Conservation (phyloP, 2,329 filamentous ascomycete genomes). For the Ophiostoma sp. region DNA sequence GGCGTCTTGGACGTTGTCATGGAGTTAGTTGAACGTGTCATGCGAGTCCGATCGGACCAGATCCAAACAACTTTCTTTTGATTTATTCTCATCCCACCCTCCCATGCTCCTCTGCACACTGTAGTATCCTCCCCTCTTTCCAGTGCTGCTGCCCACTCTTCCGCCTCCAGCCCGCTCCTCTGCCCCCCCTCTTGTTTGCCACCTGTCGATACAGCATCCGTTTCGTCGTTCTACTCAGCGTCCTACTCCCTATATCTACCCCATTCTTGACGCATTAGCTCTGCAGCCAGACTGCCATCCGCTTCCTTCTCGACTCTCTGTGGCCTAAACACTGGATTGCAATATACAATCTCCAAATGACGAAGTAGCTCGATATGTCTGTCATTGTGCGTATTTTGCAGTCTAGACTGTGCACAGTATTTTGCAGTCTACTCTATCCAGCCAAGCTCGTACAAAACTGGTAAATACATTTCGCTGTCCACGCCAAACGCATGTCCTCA, state of each 20-base stretch:
- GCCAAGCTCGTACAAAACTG: neutral
- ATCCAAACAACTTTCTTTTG: neutral
- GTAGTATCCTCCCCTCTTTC: neutral
- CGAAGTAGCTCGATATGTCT: conserved; percentile 2
- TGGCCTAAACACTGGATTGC: conserved; percentile 17
- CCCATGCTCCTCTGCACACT: neutral
- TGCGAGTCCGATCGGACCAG: neutral
- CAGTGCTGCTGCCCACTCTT: neutral
- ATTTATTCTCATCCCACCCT: neutral
- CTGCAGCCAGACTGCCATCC: conserved; percentile 12
- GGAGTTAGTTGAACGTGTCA: neutral
- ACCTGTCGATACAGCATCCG: neutral
- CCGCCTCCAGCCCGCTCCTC: neutral
- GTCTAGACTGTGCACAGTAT: too few species aligned
- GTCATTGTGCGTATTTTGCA: too few species aligned
- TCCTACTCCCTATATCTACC: neutral
- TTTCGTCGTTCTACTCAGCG: neutral
- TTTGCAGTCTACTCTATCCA: neutral
- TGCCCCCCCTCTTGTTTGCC: neutral
- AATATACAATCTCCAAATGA: conserved; percentile 23
- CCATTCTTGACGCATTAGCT: conserved; percentile 5
- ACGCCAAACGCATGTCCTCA: neutral
- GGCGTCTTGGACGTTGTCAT: neutral
- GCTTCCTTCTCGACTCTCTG: conserved; percentile 12
- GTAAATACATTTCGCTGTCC: neutral